Percentiles rank a stretch among this genome's conserved stretches.
Conservation (phyloP, 352 stramenopile species). For the Globisporangium yorkense region DNA sequence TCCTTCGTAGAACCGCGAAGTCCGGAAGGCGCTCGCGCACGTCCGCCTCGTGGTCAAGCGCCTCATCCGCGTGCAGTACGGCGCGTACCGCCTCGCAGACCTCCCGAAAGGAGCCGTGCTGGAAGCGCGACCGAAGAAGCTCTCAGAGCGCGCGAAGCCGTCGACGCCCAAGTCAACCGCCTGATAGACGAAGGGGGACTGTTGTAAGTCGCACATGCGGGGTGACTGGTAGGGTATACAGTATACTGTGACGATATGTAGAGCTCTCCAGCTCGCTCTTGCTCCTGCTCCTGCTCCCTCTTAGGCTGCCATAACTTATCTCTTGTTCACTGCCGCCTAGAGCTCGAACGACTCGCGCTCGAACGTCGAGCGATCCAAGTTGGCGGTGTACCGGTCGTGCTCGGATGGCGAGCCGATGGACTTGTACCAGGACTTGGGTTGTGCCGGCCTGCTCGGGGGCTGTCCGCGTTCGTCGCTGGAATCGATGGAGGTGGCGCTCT, state of each 20-base stretch:
- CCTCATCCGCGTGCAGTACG: slow-evolving; percentile 87
- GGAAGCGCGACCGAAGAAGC: slow-evolving; percentile 59
- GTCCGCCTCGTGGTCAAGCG: slow-evolving; percentile 85
- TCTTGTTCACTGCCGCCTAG: slow-evolving; percentile 20
- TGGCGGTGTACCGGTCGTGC: slow-evolving; percentile 26
- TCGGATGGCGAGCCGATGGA: slow-evolving; percentile 43
- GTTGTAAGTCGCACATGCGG: background rate
- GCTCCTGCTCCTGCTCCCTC: background rate
- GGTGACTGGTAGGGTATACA: background rate
- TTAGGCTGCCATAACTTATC: slow-evolving; percentile 6
- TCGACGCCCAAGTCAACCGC: slow-evolving; percentile 11
- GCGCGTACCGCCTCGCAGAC: slow-evolving; percentile 82
- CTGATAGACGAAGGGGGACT: background rate
- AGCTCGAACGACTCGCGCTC: slow-evolving; percentile 62
- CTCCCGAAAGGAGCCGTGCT: slow-evolving; percentile 69
- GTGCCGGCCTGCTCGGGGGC: background rate
- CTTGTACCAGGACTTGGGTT: slow-evolving; percentile 37
- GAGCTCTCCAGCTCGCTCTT: background rate
- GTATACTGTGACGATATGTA: slow-evolving; percentile 4
- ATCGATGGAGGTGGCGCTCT: background rate
- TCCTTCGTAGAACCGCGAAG: slow-evolving; percentile 74
- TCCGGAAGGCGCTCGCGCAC: slow-evolving; percentile 84
- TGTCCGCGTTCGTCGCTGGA: background rate
- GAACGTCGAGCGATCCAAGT: slow-evolving; percentile 26
- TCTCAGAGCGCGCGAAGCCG: slow-evolving; percentile 15